These are phyloP conservation scores for Linum tenue DNA, from an alignment of 345 rosid genomes.

Conservation along the genomic window DNA sequence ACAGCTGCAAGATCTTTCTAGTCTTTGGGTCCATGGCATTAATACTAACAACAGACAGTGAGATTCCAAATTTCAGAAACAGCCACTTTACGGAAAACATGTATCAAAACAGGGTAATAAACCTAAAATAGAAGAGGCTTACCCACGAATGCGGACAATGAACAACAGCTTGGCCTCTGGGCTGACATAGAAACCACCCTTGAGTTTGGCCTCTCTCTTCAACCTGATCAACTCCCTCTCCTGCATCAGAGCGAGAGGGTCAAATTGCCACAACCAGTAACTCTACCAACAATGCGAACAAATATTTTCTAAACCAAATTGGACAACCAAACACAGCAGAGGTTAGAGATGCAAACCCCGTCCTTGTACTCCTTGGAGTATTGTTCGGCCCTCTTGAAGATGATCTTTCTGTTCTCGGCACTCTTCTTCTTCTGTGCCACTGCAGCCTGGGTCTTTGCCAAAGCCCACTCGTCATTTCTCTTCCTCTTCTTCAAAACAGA, in stretches of 20 bases:
- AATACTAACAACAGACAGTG: conserved; percentile 36
- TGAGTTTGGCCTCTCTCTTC: conserved; percentile 80
- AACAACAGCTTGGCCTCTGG: conserved; percentile 88
- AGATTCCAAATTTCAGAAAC: background rate
- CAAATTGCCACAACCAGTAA: background rate
- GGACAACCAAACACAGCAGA: too few relatives aligned
- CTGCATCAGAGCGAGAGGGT: conserved; percentile 12
- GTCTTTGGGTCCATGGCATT: conserved; percentile 87
- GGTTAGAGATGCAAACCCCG: background rate
- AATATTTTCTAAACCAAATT: background rate
- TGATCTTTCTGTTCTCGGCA: conserved; percentile 7
- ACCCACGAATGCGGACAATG: conserved; percentile 79
- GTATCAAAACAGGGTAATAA: background rate
- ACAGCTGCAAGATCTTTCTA: conserved; percentile 75
- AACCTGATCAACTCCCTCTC: conserved; percentile 51
- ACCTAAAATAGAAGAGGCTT: background rate
- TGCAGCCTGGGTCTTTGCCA: background rate
- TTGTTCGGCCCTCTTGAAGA: conserved; percentile 1
- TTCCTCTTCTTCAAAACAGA: conserved; percentile 11
- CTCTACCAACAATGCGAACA: background rate
- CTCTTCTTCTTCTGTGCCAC: conserved; percentile 1
- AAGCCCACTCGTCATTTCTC: conserved; percentile 7
- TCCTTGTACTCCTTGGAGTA: background rate
- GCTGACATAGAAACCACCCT: conserved; percentile 83
- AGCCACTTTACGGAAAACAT: background rate